Evolutionary conservation across 495 filamentous ascomycete genomes (phyloP).

Genomic region (Lasiosphaeriaceae sp.): DNA sequence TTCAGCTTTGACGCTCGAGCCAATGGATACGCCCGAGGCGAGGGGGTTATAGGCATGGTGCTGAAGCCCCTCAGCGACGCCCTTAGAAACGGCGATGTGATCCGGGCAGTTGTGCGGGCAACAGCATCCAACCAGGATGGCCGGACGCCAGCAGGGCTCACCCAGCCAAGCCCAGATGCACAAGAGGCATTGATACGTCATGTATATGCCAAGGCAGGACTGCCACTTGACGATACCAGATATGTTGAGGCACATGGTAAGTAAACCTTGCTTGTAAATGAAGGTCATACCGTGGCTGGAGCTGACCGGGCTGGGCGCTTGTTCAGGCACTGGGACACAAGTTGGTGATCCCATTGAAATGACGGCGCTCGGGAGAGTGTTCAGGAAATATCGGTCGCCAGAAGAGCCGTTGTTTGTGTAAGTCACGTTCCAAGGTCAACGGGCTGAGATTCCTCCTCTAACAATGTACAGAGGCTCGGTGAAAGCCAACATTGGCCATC

Average conservation of each 20-base stretch:
- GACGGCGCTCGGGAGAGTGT: constrained; percentile 41
- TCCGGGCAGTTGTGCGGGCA: constrained; percentile 55
- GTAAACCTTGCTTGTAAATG: background rate
- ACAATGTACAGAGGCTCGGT: no score
- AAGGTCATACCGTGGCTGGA: background rate
- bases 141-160: constrained; percentile 44
- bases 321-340: constrained; percentile 41
- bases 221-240: constrained; percentile 37
- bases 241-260: constrained; percentile 45
- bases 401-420: constrained; percentile 40
- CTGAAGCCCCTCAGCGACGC: constrained; percentile 53
- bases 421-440: no score
- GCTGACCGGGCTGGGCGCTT: background rate
- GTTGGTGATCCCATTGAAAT: constrained; percentile 55
- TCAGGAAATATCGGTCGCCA: constrained; percentile 21
- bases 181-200: constrained; percentile 49
- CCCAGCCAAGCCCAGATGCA: constrained; percentile 43
- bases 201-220: constrained; percentile 42
- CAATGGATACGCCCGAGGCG: constrained; percentile 59
- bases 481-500: constrained; percentile 55
- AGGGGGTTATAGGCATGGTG: constrained; percentile 50
- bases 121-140: constrained; percentile 53
- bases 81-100: constrained; percentile 42
- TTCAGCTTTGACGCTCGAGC: constrained; percentile 55
- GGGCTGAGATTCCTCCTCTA: no score